Base-by-base conservation (phyloP, 495 filamentous ascomycete species). In the Lasiosphaeriaceae sp. region DNA sequence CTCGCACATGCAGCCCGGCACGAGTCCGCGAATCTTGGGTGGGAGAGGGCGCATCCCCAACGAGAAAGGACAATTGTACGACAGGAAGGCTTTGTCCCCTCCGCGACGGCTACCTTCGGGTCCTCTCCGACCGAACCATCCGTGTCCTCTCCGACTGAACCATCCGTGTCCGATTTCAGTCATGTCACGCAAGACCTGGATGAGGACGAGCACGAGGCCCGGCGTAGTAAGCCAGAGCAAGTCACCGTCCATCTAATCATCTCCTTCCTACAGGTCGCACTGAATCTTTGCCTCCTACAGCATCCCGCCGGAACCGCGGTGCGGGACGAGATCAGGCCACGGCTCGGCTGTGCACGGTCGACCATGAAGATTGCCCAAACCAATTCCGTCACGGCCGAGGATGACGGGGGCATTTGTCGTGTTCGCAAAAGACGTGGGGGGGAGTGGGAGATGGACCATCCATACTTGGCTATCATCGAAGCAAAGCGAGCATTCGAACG, bases 171-270 rank as follows among this genome's bases (percentile, higher is more conserved):
- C 31, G 31, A 35, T 6, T 35, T 35, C 31, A 35, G 31, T 12
- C 6, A 35, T 12, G 41, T 52, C 31, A 37, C 14, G 19, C 29
- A 20, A 16, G 48, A 57, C 24, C 16, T 52, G 6, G 47, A 52
- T 35, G 55, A 57, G 55, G 55, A 57, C 41, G 55, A 57, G 24
- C 48, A 57, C 22, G 47, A 52, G 17, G 55, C 31, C 20, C 55
- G 48, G 29, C 20, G 55, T 31, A 20, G 43, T 19, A 57, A 44
- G 55, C 55, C 55, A 2, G 55, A 57, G 48, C 47, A 57, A 34
- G 47, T 57, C 21, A 57, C 55, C 22, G 55, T 57, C 26, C 55
- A 57, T 57, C 55, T 57, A 8, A 19, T 57, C 35, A 50, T 34
- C 39, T 52, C 19, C 22, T 57, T 57, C 34, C 43, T 57, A 31